Base-by-base conservation (phyloP, 345 rosid species). In the Brassica cretica region DNA sequence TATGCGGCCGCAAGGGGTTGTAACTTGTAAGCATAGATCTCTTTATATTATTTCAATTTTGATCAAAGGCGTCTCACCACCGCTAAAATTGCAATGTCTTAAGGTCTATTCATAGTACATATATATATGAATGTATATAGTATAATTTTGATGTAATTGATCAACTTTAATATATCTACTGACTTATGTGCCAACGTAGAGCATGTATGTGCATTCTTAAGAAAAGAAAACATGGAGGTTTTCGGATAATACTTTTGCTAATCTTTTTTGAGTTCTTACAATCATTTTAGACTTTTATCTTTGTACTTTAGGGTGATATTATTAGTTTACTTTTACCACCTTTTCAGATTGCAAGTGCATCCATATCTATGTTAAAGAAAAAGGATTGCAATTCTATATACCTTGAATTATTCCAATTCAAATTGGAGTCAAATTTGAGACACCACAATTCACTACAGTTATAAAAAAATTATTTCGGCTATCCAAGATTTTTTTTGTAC, bases 101-200 rank as follows among this genome's bases (percentile, higher is more conserved):
- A 44, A 62, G 29, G 19, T 73, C 27, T 63, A 63, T 73, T 44
- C 15, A 27, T 49, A 3, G 12, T 68, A 44, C 29, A 75, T 66
- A n/a, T 29, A n/a, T 29, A 62, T 18, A 62, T 76, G 24, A 51
- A 61, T 19, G 6, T 68, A 19, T 32, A 19, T 33, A 77, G 12
- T 49, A 41, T 77, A 64, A 12, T 64, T 64, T 77, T 77, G 76
- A 78, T 71, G 71, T 41, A 59, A 78, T 14, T 21, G 24, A 21
- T 56, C 68, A 59, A 41, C 63, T 12, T 58, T 72, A 37, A 58
- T 51, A 15, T 51, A 51, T 67, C 66, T 71, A 66, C 53, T 65
- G 21, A 55, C 58, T 51, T 29, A 25, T 14, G 46, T 64, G 71
- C 41, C 39, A 59, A 18, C 33, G 30, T 53, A 53, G 64, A 71